phyloP scores from a whole-genome alignment of 352 stramenopile species.

The Phytophthora melonis region DNA sequence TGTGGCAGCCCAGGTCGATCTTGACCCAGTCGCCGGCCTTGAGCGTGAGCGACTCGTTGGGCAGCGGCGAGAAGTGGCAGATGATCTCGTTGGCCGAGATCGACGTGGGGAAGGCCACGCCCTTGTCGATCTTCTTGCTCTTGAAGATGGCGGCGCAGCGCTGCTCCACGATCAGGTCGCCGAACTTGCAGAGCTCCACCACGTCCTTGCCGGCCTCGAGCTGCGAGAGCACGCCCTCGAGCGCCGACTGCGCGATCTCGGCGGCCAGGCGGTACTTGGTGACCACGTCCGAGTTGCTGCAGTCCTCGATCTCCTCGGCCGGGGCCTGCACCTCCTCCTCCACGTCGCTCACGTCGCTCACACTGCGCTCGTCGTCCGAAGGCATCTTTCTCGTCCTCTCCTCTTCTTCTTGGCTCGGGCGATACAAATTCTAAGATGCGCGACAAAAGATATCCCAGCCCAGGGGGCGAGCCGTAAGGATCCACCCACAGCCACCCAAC shows the following conservation, averaged over 20 bases:
- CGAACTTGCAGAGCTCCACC: slow-evolving; percentile 96
- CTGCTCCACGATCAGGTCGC: slow-evolving; percentile 86
- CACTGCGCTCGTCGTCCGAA: slow-evolving; percentile 49
- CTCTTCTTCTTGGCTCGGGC: background rate
- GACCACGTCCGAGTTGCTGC: slow-evolving; percentile 93
- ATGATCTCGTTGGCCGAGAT: slow-evolving; percentile 99
- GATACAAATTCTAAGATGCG: slow-evolving; percentile 9
- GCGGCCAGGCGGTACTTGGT: slow-evolving; percentile 98
- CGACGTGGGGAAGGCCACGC: slow-evolving; percentile 99
- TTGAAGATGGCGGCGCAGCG: slow-evolving; percentile 96
- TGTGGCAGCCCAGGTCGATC: slow-evolving; percentile 99
- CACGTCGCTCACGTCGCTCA: slow-evolving; percentile 81
- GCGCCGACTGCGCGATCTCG: slow-evolving; percentile 98
- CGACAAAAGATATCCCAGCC: slow-evolving; percentile 25
- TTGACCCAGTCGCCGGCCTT: slow-evolving; percentile 91
- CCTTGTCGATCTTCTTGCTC: slow-evolving; percentile 97
- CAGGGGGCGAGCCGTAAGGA: slow-evolving; percentile 5
- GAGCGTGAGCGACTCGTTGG: slow-evolving; percentile 81
- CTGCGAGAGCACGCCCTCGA: slow-evolving; percentile 96
- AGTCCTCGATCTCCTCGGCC: slow-evolving; percentile 82
- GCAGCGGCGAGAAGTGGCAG: slow-evolving; percentile 98
- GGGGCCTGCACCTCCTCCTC: slow-evolving; percentile 68
- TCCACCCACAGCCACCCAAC: background rate
- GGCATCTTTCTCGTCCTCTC: slow-evolving; percentile 36
- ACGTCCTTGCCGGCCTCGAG: slow-evolving; percentile 94